These are phyloP conservation scores for Microdochium trichocladiopsis DNA, from an alignment of 2,329 filamentous ascomycete genomes.

Conservation along the genomic window DNA sequence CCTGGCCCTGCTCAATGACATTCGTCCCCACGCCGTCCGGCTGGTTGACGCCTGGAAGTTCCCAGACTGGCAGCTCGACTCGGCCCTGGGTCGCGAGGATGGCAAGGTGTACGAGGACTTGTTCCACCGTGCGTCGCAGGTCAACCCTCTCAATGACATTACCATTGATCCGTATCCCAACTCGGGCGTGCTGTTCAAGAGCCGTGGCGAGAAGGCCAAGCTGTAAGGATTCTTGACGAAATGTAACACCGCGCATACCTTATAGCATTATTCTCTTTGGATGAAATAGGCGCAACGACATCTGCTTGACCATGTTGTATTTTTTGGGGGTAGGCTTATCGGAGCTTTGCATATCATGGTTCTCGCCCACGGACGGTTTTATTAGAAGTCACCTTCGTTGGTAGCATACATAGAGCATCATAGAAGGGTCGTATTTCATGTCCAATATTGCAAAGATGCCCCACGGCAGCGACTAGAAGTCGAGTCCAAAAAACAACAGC, in stretches of 20 bases:
- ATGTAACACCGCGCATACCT: too few species aligned
- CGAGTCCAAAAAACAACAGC: too few species aligned
- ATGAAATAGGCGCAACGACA: neutral
- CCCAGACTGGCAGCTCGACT: slow-evolving; percentile 72
- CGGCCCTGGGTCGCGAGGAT: slow-evolving; percentile 61
- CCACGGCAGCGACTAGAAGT: too few species aligned
- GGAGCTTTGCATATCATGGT: too few species aligned
- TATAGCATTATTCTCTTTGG: too few species aligned
- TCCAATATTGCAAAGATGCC: too few species aligned
- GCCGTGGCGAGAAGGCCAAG: slow-evolving; percentile 36
- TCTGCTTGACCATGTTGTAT: neutral
- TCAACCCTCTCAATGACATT: slow-evolving; percentile 67
- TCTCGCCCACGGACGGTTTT: too few species aligned
- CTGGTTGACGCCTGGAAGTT: slow-evolving; percentile 72
- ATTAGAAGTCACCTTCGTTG: too few species aligned
- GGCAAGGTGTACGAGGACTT: slow-evolving; percentile 74
- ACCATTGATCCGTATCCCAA: slow-evolving; percentile 68
- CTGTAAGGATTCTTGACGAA: too few species aligned
- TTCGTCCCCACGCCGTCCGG: slow-evolving; percentile 65
- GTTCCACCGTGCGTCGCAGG: slow-evolving; percentile 63
- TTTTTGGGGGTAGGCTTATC: too few species aligned
- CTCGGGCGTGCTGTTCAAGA: slow-evolving; percentile 53
- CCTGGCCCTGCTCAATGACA: slow-evolving; percentile 62
- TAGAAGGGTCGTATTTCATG: too few species aligned
- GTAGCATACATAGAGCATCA: too few species aligned